Evolutionary conservation across 2,329 filamentous ascomycete genomes (phyloP).

Genomic region (Fusarium subglutinans): DNA sequence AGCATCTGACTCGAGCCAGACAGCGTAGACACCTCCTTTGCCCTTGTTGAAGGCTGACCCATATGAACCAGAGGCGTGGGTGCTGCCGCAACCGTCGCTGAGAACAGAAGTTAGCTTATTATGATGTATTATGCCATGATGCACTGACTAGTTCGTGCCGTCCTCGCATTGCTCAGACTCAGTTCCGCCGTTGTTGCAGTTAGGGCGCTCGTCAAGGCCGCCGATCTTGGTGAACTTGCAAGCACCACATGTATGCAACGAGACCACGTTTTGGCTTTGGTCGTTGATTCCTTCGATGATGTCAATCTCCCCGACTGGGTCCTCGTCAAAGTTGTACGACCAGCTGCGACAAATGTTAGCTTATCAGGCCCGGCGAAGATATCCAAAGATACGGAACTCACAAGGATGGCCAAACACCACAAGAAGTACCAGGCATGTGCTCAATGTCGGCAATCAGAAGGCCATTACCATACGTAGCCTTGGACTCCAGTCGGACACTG

Average conservation of each 20-base stretch:
- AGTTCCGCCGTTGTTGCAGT: slow-evolving; percentile 58
- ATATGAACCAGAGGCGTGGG: slow-evolving; percentile 2
- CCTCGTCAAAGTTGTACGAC: slow-evolving; percentile 20
- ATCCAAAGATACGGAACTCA: background rate
- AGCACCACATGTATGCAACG: slow-evolving; percentile 68
- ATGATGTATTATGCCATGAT: rapidly evolving
- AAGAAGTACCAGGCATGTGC: slow-evolving; percentile 31
- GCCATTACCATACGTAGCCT: slow-evolving; percentile 67
- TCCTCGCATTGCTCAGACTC: slow-evolving; percentile 30
- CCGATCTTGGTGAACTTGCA: slow-evolving; percentile 56
- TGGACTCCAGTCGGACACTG: slow-evolving; percentile 73
- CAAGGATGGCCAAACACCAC: slow-evolving; percentile 35
- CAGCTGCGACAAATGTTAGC: background rate
- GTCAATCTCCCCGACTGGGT: slow-evolving; percentile 70
- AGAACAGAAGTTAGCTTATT: background rate
- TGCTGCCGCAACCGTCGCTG: slow-evolving; percentile 12
- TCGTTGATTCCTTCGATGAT: slow-evolving; percentile 77
- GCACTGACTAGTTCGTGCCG: slow-evolving; percentile 15
- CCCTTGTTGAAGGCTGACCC: slow-evolving; percentile 35
- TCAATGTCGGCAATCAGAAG: slow-evolving; percentile 65
- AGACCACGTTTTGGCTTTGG: slow-evolving; percentile 64
- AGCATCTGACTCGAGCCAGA: slow-evolving; percentile 72
- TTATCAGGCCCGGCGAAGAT: rapidly evolving
- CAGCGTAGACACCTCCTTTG: slow-evolving; percentile 72
- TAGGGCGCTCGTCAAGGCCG: slow-evolving; percentile 47